These are phyloP conservation scores for Mariannaea elegans DNA, from an alignment of 2,329 filamentous ascomycete species.

Conservation along the genomic window DNA sequence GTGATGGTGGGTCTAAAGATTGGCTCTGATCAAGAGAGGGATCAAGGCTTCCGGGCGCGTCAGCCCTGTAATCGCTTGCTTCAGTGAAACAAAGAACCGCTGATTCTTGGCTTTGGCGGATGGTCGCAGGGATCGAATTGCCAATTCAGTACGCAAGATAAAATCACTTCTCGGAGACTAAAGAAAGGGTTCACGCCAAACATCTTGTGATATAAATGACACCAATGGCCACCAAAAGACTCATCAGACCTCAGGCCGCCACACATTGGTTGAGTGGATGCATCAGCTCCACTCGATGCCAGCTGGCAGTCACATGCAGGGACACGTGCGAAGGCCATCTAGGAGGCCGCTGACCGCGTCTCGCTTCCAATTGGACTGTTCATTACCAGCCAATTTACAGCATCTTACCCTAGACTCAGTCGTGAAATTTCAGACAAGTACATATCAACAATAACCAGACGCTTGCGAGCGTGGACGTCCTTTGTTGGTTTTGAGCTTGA, in stretches of 20 bases:
- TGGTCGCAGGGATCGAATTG: not conserved
- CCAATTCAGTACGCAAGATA: not conserved
- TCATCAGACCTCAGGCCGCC: constrained; percentile 34
- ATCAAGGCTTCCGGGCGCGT: not conserved
- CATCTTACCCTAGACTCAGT: constrained; percentile 14
- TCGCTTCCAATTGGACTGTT: not conserved
- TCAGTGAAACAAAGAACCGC: not conserved
- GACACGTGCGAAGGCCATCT: constrained; percentile 33
- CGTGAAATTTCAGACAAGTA: not conserved
- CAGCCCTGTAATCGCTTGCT: constrained; percentile 14
- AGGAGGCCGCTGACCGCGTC: not conserved
- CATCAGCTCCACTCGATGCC: constrained; percentile 38
- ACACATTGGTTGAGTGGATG: constrained; percentile 37
- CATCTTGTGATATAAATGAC: constrained; percentile 18
- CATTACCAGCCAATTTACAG: not conserved
- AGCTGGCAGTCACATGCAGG: constrained; percentile 42
- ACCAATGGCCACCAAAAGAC: constrained; percentile 5
- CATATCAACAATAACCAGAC: not conserved
- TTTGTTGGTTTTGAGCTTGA: too few species aligned
- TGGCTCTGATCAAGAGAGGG: constrained; percentile 16
- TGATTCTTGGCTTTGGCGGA: not conserved
- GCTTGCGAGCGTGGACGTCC: not conserved
- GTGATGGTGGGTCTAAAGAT: constrained; percentile 31
- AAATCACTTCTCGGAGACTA: not conserved
- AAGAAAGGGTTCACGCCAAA: constrained; percentile 7